Conservation (phyloP, 306 rosid genomes). For the Mimosa bimucronata region DNA sequence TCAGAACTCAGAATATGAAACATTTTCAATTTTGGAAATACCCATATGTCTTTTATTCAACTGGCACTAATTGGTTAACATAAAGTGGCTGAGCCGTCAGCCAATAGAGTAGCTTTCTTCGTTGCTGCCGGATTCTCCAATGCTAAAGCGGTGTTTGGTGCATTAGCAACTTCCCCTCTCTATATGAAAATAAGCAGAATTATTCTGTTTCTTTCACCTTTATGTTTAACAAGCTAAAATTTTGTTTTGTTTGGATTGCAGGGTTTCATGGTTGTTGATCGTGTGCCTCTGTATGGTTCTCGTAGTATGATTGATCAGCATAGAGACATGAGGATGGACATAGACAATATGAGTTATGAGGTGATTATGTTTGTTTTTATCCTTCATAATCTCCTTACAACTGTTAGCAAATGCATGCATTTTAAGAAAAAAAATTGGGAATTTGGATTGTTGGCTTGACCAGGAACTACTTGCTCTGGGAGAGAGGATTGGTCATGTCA, state of each 20-base stretch:
- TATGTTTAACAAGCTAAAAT: conserved; percentile 7
- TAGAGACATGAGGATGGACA: conserved; percentile 87
- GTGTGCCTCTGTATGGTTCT: conserved; percentile 59
- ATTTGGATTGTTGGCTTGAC: conserved; percentile 28
- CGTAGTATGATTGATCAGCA: conserved; percentile 76
- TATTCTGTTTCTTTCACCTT: not conserved
- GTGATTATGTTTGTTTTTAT: conserved; percentile 40
- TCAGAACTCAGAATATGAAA: conserved; percentile 28
- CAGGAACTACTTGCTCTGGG: conserved; percentile 89
- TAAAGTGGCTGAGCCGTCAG: too few relatives aligned
- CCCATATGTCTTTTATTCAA: conserved; percentile 8
- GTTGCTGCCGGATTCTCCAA: too few relatives aligned
- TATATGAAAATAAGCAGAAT: not conserved
- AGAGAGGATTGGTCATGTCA: conserved; percentile 81
- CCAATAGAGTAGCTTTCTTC: too few relatives aligned
- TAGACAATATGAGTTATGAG: conserved; percentile 88
- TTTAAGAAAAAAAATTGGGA: not conserved
- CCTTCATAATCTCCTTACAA: not conserved
- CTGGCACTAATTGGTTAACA: conserved; percentile 13
- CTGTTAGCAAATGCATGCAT: not conserved
- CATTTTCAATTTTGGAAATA: conserved; percentile 7
- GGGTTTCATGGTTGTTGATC: conserved; percentile 80
- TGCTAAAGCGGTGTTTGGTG: conserved; percentile 9
- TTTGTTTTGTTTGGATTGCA: conserved; percentile 36
- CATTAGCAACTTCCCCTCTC: conserved; percentile 9